Base-by-base conservation (phyloP, 306 rosid genomes). In the Rosa chinensis region DNA sequence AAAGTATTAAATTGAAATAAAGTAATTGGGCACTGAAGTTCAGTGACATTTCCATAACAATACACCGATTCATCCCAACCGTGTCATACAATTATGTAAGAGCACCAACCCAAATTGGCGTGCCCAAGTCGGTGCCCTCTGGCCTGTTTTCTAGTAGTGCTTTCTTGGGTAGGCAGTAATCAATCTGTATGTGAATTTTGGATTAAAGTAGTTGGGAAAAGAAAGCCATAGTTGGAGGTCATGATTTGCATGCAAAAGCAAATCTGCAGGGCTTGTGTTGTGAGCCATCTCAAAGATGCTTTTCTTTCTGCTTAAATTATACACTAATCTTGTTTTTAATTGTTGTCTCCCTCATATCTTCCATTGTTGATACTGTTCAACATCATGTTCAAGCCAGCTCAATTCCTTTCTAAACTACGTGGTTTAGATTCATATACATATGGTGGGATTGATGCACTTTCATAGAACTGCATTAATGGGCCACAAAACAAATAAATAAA, bases 101-200 rank as follows among this genome's bases (percentile, higher is more conserved):
- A n/a, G n/a, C n/a, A n/a, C n/a, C n/a, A n/a, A n/a, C n/a, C n/a
- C n/a, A n/a, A n/a, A n/a, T n/a, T n/a, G n/a, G n/a, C n/a, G n/a
- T n/a, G n/a, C n/a, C n/a, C n/a, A n/a, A n/a, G n/a, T n/a, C n/a
- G n/a, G n/a, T n/a, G n/a, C n/a, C n/a, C n/a, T n/a, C n/a, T n/a
- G n/a, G n/a, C n/a, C n/a, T n/a, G n/a, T n/a, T n/a, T n/a, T n/a
- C n/a, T n/a, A n/a, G n/a, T n/a, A n/a, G n/a, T n/a, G n/a, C n/a
- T n/a, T 91, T 91, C 96, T 87, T 91, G 81, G 50, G 37, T 73
- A 52, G 81, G 71, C 86, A 84, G 90, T 87, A 89, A 91, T 32
- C 68, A 6, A 63, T 76, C 78, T 53, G 79, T 81, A 74, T 74
- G 85, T 44, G 58, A 39, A 77, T 9, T 5, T 37, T 23, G 56